These are phyloP conservation scores for Cornus controversa DNA, from an alignment of 148 eudicot genomes.

Conservation along the genomic window DNA sequence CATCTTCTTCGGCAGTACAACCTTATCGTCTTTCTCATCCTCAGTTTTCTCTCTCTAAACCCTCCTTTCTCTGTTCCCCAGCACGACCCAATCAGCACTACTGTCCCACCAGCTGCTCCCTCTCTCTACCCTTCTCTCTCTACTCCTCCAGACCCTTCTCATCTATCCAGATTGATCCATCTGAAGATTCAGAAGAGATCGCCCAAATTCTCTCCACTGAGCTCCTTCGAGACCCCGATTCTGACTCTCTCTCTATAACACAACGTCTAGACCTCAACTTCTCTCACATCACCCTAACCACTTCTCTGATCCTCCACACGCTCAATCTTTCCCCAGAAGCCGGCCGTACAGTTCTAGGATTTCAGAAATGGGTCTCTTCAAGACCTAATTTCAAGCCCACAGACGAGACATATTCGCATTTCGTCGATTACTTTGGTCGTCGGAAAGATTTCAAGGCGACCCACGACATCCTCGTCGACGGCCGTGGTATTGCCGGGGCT, in stretches of 20 bases:
- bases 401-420: constrained; percentile 52
- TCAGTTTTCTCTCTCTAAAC: background rate
- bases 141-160: constrained; percentile 27
- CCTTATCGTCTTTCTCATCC: background rate
- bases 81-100: background rate
- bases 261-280: constrained; percentile 68
- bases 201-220: constrained; percentile 57
- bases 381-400: constrained; percentile 29
- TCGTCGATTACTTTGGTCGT: constrained; percentile 66
- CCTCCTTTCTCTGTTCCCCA: constrained; percentile 13
- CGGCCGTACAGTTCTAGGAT: constrained; percentile 49
- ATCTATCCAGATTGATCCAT: background rate
- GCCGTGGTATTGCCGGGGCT: constrained; percentile 36
- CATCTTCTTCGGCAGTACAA: background rate
- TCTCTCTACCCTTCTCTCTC: constrained; percentile 8
- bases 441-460: constrained; percentile 71
- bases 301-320: constrained; percentile 39
- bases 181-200: constrained; percentile 17
- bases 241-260: constrained; percentile 37
- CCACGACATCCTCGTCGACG: constrained; percentile 44
- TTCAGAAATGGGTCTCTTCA: constrained; percentile 56
- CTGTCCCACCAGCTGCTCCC: constrained; percentile 9
- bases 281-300: constrained; percentile 56
- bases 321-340: constrained; percentile 57
- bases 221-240: constrained; percentile 39